phyloP scores from a whole-genome alignment of 768 basidiomycete genomes.

The Lactarius quietus region DNA sequence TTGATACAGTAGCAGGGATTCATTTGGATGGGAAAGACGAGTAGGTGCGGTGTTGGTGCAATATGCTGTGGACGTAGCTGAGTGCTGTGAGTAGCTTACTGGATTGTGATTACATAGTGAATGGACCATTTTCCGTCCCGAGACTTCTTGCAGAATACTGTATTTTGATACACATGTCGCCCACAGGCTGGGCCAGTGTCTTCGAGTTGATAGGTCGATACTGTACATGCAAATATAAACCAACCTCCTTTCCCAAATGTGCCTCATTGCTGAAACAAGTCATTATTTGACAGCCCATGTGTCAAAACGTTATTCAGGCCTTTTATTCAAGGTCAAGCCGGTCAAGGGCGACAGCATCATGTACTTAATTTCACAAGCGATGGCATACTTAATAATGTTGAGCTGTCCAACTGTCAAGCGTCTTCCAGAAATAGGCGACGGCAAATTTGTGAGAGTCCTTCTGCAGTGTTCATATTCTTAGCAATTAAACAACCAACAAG shows the following conservation, averaged over 20 bases:
- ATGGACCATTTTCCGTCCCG: too few species aligned
- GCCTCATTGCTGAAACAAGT: background rate
- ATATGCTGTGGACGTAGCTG: too few species aligned
- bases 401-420: conserved; percentile 80
- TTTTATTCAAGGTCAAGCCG: background rate
- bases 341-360: conserved; percentile 27
- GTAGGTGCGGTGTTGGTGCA: too few species aligned
- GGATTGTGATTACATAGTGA: too few species aligned
- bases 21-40: too few species aligned
- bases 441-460: conserved; percentile 92
- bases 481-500: background rate
- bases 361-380: conserved; percentile 61
- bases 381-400: conserved; percentile 78
- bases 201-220: too few species aligned
- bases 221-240: too few species aligned
- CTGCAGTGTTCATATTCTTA: conserved; percentile 37
- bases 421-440: conserved; percentile 95
- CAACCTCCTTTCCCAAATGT: background rate
- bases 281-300: background rate
- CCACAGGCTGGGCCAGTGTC: background rate
- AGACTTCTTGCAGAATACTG: background rate
- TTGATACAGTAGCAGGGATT: too few species aligned
- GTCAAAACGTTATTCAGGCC: too few species aligned
- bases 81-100: too few species aligned
- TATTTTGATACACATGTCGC: background rate